Conservation (phyloP, 495 filamentous ascomycete genomes). For the Neurospora sp. region DNA sequence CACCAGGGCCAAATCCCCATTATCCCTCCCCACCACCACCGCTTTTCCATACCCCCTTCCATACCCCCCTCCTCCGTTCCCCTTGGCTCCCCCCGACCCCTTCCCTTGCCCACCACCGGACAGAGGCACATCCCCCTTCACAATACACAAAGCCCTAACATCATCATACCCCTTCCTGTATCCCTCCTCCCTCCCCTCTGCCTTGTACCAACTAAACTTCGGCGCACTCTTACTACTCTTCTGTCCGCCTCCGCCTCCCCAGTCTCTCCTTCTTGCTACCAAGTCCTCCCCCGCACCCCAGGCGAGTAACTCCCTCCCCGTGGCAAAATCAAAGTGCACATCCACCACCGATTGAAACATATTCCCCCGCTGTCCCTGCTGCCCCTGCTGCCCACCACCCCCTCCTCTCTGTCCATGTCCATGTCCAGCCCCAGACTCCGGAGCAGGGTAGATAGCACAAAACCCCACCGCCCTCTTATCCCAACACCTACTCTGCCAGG, state of each 20-base stretch:
- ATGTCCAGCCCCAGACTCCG: neutral
- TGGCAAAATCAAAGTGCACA: constrained; percentile 19
- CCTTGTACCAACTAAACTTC: constrained; percentile 20
- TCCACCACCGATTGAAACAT: constrained; percentile 32
- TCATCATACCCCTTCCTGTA: constrained; percentile 30
- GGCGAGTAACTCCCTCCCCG: constrained; percentile 25
- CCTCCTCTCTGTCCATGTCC: neutral
- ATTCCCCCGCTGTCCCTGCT: neutral
- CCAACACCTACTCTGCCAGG: constrained; percentile 36
- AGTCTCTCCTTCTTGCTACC: constrained; percentile 23
- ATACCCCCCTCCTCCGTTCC: neutral
- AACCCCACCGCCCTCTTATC: constrained; percentile 28
- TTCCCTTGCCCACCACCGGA: neutral
- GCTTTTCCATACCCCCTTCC: constrained; percentile 12
- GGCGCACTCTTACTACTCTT: constrained; percentile 4
- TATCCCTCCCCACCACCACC: constrained; percentile 33
- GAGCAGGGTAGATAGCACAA: constrained; percentile 4
- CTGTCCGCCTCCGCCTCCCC: neutral
- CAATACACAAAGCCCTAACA: constrained; percentile 26
- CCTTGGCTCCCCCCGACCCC: neutral
- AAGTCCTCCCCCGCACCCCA: constrained; percentile 39
- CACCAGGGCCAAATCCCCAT: constrained; percentile 29
- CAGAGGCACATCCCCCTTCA: constrained; percentile 8
- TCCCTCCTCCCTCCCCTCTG: constrained; percentile 17
- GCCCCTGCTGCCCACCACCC: neutral